Conservation (phyloP, 495 filamentous ascomycete genomes). For the Neurospora discreta region DNA sequence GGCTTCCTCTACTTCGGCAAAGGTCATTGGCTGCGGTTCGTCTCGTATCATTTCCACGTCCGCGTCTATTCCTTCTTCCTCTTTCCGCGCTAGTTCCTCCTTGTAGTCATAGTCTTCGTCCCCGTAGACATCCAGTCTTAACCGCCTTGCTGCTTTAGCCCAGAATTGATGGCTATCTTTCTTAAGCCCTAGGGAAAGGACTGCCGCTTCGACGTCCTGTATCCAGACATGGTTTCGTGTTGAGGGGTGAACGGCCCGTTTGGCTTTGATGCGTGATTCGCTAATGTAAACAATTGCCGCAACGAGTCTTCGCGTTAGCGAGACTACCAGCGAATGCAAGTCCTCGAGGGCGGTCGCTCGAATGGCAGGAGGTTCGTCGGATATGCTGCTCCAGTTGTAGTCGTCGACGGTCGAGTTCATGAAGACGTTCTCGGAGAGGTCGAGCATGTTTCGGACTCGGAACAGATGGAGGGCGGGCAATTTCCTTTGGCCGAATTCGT, state of each 20-base stretch:
- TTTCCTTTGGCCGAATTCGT: slow-evolving; percentile 22
- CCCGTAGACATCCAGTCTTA: slow-evolving; percentile 46
- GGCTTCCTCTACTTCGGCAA: slow-evolving; percentile 44
- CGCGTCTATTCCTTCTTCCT: slow-evolving; percentile 8
- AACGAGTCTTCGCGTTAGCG: slow-evolving; percentile 57
- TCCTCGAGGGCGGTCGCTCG: slow-evolving; percentile 57
- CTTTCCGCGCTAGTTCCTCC: not conserved
- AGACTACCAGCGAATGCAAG: slow-evolving; percentile 56
- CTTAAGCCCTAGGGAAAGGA: slow-evolving; percentile 42
- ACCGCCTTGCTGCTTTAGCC: slow-evolving; percentile 46
- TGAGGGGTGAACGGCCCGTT: slow-evolving; percentile 22
- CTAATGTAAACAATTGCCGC: slow-evolving; percentile 56
- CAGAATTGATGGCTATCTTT: slow-evolving; percentile 42
- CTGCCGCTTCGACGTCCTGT: slow-evolving; percentile 56
- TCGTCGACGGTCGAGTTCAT: slow-evolving; percentile 61
- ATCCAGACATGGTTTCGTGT: slow-evolving; percentile 31
- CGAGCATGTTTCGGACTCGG: slow-evolving; percentile 47
- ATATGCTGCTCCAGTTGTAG: slow-evolving; percentile 53
- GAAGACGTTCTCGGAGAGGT: slow-evolving; percentile 55
- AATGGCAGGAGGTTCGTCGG: slow-evolving; percentile 48
- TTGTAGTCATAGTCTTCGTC: slow-evolving; percentile 14
- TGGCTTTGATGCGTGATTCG: slow-evolving; percentile 39
- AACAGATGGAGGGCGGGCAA: slow-evolving; percentile 45
- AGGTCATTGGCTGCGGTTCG: slow-evolving; percentile 24
- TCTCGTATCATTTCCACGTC: slow-evolving; percentile 12